A percentile compares a stretch with the other conserved stretches of the same genome.
Conservation (phyloP, 1,139 yeast genomes). For the Pichia sp. region DNA sequence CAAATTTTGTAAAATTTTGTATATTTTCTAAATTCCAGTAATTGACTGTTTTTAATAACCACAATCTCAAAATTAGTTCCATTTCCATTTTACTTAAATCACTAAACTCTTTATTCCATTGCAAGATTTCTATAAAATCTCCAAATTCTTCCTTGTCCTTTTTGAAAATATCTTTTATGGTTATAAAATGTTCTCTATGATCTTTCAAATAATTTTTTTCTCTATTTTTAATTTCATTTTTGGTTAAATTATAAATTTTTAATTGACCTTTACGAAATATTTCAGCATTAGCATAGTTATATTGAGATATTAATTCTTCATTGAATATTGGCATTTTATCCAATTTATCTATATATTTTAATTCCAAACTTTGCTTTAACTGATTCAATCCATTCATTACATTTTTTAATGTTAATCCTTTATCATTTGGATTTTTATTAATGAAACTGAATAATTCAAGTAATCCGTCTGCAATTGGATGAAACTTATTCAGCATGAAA, state of each 20-base stretch:
- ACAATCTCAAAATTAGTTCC: constrained; percentile 42
- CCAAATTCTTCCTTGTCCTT: constrained; percentile 33
- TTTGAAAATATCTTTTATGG: constrained; percentile 40
- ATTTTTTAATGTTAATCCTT: constrained; percentile 40
- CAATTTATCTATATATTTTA: constrained; percentile 38
- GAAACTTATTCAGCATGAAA: constrained; percentile 41
- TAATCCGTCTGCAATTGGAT: constrained; percentile 42
- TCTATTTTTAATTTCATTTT: constrained; percentile 40
- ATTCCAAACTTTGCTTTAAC: constrained; percentile 44
- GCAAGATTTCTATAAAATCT: constrained; percentile 44
- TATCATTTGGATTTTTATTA: constrained; percentile 39
- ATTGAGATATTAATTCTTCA: background rate
- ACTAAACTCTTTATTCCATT: constrained; percentile 43
- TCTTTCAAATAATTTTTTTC: constrained; percentile 48
- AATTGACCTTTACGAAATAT: constrained; percentile 42
- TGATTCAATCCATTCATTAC: constrained; percentile 53
- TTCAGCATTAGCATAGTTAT: constrained; percentile 29
- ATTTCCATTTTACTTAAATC: constrained; percentile 45
- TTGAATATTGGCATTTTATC: constrained; percentile 15
- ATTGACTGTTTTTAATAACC: constrained; percentile 53
- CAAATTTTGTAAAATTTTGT: constrained; percentile 18
- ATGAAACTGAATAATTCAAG: constrained; percentile 45
- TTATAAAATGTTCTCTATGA: constrained; percentile 34
- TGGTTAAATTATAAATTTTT: constrained; percentile 37
- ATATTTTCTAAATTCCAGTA: constrained; percentile 31